A percentile compares a stretch with the other conserved stretches of the same genome.
These are phyloP conservation scores for Podaxis carcinomalis DNA, from an alignment of 768 basidiomycete genomes.

Conservation along the genomic window DNA sequence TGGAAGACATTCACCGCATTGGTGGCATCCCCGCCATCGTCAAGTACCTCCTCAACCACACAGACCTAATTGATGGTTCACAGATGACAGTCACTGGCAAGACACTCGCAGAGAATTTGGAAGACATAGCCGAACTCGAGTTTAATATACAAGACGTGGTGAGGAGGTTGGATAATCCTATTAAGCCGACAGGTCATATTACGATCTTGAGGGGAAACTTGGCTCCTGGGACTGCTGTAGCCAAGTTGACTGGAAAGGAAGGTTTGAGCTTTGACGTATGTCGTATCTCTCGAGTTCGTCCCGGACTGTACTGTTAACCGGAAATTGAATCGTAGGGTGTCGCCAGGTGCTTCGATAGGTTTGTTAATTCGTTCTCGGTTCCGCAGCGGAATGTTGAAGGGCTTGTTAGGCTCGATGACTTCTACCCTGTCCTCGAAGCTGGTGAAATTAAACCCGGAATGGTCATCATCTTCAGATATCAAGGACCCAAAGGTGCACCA, in stretches of 20 bases:
- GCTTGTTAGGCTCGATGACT: slow-evolving; percentile 51
- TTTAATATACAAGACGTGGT: slow-evolving; percentile 79
- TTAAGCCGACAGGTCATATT: slow-evolving; percentile 85
- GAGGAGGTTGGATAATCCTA: slow-evolving; percentile 65
- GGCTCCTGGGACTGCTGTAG: slow-evolving; percentile 82
- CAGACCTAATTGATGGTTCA: slow-evolving; percentile 73
- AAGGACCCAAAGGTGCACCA: slow-evolving; percentile 88
- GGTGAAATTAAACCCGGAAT: slow-evolving; percentile 75
- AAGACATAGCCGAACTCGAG: slow-evolving; percentile 66
- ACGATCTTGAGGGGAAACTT: slow-evolving; percentile 87
- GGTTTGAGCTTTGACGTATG: slow-evolving; percentile 75
- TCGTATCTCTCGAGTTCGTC: neutral
- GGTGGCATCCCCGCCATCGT: slow-evolving; percentile 83
- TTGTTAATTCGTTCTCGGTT: neutral
- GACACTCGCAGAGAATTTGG: slow-evolving; percentile 84
- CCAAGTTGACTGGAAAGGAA: slow-evolving; percentile 93
- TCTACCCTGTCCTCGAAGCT: slow-evolving; percentile 68
- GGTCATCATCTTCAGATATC: slow-evolving; percentile 81
- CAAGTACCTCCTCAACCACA: slow-evolving; percentile 78
- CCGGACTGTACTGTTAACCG: neutral
- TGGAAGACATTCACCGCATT: slow-evolving; percentile 85
- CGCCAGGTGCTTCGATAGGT: slow-evolving; percentile 79
- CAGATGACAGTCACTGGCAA: slow-evolving; percentile 90
- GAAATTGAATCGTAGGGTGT: slow-evolving; percentile 41
- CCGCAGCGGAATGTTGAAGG: neutral